Evolutionary conservation across 2,329 filamentous ascomycete genomes (phyloP).

Genomic region (Monosporascus sp.): DNA sequence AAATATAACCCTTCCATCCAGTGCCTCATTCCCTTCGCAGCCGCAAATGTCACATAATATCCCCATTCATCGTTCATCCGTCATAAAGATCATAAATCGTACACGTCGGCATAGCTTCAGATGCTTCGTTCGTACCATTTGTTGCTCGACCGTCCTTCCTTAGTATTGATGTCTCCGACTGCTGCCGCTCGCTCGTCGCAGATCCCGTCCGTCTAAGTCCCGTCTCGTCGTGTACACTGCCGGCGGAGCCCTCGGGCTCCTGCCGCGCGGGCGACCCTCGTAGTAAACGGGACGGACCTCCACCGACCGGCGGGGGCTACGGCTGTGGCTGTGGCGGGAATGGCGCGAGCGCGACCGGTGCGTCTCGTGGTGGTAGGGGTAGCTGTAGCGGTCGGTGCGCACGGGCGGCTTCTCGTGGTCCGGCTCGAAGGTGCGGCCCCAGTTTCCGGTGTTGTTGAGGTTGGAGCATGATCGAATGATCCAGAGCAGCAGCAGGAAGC

Average conservation of each 20-base stretch:
- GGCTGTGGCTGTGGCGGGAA: constrained; percentile 8
- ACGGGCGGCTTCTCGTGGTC: constrained; percentile 18
- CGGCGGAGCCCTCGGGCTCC: constrained; percentile 19
- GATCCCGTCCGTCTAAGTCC: constrained; percentile 11
- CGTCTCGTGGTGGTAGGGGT: constrained; percentile 9
- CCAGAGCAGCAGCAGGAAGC: constrained; percentile 42
- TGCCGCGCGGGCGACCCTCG: constrained; percentile 6
- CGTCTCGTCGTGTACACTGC: constrained; percentile 14
- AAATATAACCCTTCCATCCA: too few relatives aligned
- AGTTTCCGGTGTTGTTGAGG: constrained; percentile 23
- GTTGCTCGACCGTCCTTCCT: background rate
- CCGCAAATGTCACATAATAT: too few relatives aligned
- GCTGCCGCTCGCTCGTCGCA: constrained; percentile 15
- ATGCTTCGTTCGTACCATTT: too few relatives aligned
- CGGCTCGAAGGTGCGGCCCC: constrained; percentile 22
- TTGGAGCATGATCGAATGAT: constrained; percentile 40
- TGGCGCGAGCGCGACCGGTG: constrained; percentile 16
- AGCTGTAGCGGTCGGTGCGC: constrained; percentile 7
- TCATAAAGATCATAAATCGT: too few relatives aligned
- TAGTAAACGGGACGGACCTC: constrained; percentile 19
- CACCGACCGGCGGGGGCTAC: constrained; percentile 11
- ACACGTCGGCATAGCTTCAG: too few relatives aligned
- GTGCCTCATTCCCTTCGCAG: too few relatives aligned
- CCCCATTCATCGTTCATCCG: too few relatives aligned
- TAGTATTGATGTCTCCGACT: constrained; percentile 12